Base-by-base conservation (phyloP, 164 flowering plant species). In the Chimonanthus praecox region DNA sequence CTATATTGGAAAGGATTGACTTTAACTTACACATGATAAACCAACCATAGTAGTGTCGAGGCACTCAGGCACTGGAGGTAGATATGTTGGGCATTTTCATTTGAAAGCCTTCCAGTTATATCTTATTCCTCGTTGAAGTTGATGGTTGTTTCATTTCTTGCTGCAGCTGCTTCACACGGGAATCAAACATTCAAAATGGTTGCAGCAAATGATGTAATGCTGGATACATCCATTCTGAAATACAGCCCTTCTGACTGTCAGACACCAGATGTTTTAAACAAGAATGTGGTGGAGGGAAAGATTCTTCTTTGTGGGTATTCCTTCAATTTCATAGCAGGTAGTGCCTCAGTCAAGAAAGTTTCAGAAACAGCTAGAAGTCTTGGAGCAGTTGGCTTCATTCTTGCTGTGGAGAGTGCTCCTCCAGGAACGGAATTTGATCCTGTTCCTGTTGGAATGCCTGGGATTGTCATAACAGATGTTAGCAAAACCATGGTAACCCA, bases 231-330 rank as follows among this genome's bases (percentile, higher is more conserved):
- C 0, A 88, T 78, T 48, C 62, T 80, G 76, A 92, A 86, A 84
- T 89, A 71, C 79, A 91, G 88, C 73, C 92, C 97, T 72, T 76
- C 94, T 62, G 99, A 94, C 72, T 94, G 99, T 84, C 99, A 94
- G 78, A 86, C 80, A 68, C 93, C 97, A 6, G 94, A 91, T 83
- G 87, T 89, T 67, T 76, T 94, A 54, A 90, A 92, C 83, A 91
- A 84, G 79, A 88, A 87, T 71, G 78, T 91, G 86, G 89, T 94
- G 60, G 78, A 87, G 83, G 99, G 97, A 61, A 92, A 90, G 67
- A 89, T 94, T 81, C 93, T 94, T 82, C 89, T 94, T 5, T 94
- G 99, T 79, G 97, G 99, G 54, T 94, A 94, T 84, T 94, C 99
- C 47, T 92, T 91, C 81, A 91, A 90, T 74, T 94, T 92, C 86